These are phyloP conservation scores for Talaromyces sp. DNA, from an alignment of 2,329 filamentous ascomycete genomes.

Conservation along the genomic window DNA sequence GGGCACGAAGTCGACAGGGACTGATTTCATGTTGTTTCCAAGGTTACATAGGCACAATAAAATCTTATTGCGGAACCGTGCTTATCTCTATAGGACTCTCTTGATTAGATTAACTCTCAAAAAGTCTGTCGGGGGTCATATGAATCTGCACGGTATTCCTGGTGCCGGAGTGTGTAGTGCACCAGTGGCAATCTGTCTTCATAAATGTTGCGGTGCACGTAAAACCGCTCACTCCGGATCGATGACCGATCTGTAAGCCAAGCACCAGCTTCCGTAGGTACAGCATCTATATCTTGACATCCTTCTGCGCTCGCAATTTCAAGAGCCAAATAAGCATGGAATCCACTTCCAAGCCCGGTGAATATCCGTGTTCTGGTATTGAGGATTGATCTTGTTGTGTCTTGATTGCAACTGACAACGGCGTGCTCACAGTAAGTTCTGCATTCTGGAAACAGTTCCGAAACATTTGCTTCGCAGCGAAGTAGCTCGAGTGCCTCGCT, in stretches of 20 bases:
- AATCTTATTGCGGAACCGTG: too few species aligned
- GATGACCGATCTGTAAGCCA: neutral
- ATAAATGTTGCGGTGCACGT: neutral
- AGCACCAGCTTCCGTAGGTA: neutral
- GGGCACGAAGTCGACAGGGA: too few species aligned
- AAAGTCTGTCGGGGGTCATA: neutral
- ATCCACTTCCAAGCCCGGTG: neutral
- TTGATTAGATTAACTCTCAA: neutral
- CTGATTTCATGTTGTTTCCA: too few species aligned
- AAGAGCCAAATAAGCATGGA: neutral
- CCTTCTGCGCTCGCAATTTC: neutral
- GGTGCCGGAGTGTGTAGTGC: neutral
- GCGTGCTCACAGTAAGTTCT: neutral
- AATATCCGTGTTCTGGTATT: neutral
- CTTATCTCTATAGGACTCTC: too few species aligned
- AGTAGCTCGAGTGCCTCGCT: neutral
- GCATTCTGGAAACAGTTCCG: neutral
- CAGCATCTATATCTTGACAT: neutral
- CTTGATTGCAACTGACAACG: neutral
- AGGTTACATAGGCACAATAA: too few species aligned
- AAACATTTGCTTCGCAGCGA: neutral
- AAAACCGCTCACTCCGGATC: neutral
- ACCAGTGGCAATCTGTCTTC: neutral
- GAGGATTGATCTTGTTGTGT: neutral
- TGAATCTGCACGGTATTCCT: neutral